phyloP scores from a whole-genome alignment of 2,329 filamentous ascomycete genomes.

The Ceratocystis huliohia region DNA sequence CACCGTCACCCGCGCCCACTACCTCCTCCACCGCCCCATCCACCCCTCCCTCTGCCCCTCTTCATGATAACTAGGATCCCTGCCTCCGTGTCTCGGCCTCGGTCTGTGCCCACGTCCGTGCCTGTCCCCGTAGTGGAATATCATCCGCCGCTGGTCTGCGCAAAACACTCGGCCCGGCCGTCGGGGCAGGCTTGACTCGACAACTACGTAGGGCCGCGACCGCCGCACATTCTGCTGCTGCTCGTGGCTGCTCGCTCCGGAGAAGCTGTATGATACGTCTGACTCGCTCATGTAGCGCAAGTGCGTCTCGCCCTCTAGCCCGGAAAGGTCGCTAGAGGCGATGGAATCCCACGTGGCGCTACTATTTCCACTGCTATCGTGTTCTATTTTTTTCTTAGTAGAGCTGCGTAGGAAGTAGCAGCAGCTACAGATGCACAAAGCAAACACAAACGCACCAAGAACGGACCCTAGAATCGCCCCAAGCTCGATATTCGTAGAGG shows the following conservation, averaged over 20 bases:
- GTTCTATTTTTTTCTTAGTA: neutral
- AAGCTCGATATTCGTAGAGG: neutral
- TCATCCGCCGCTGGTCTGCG: neutral
- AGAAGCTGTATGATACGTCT: neutral
- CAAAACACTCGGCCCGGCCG: neutral
- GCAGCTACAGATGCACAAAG: constrained; percentile 6
- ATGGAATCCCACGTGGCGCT: no score
- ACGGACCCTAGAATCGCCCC: constrained; percentile 2
- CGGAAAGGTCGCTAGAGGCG: neutral
- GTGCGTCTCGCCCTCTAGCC: neutral
- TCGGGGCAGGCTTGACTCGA: neutral
- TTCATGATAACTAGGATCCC: no score
- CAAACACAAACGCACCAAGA: neutral
- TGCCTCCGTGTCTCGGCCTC: neutral
- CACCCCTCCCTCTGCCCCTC: neutral
- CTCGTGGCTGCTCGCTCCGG: neutral
- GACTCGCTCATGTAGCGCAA: neutral
- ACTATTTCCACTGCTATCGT: no score
- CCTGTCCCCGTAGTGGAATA: neutral
- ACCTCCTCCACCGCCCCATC: neutral
- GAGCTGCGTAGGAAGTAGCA: neutral
- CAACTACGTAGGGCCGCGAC: no score
- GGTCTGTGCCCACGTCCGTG: neutral
- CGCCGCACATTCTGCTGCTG: neutral
- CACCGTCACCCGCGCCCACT: neutral